Base-by-base conservation (phyloP, 1,139 yeast species). In the Yamadazyma membranifaciens region DNA sequence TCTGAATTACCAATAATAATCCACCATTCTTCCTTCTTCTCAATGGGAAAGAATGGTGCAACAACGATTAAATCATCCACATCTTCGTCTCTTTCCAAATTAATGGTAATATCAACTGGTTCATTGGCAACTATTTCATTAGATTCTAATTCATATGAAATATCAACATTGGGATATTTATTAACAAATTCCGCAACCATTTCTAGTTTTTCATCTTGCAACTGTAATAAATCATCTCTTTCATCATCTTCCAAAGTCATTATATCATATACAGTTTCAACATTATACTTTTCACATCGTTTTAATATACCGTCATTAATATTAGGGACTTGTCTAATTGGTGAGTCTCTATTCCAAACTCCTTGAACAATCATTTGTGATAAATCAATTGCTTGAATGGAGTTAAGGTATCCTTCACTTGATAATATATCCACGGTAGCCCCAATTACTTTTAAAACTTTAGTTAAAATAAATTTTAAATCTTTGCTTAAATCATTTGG, bases 361-460 rank as follows among this genome's bases (percentile, higher is more conserved):
- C 85, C 95, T 59, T 92, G 98, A 1, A 85, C 80, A 9, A 88
- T 65, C 95, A 89, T 87, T 56, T 92, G 98, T 1, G 87, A 78
- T 42, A 91, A 59, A 57, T 92, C 98, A 86, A 92, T 87, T 0
- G 89, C 94, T 40, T 76, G 75, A 48, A 88, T 71, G 0, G 96
- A 89, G 57, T 81, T 86, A 54, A 91, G 63, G 48, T 73, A 70
- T 0, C 98, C 97, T 44, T 87, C 91, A 48, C 91, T 80, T 0
- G 96, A 81, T 34, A 89, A 64, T 1, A 83, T 67, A 58, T 92
- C 97, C 24, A 87, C 82, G 43, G 81, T 67, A 0, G 92, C 88
- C 49, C 80, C 73, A 9, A 87, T 62, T 26, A 89, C 56, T 3
- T 67, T 69, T 35, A 83, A 48, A 0, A 78, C 61, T 36, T 63